phyloP scores from a whole-genome alignment of 2,329 filamentous ascomycete genomes.

The Pestalotiopsis sp. region DNA sequence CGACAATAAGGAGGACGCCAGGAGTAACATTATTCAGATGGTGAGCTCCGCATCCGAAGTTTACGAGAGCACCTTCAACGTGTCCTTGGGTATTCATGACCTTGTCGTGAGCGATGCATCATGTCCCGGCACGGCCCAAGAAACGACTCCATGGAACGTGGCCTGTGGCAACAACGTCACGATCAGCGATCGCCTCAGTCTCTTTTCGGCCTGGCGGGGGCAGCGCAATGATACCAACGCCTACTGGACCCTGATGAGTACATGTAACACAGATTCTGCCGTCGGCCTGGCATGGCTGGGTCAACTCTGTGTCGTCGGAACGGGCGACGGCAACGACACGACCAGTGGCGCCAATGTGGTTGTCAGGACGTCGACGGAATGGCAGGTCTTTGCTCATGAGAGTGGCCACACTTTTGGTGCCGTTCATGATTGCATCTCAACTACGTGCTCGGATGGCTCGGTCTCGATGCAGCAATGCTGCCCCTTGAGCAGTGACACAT shows the following conservation, averaged over 20 bases:
- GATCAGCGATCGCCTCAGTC: constrained; percentile 78
- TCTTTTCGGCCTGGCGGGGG: constrained; percentile 89
- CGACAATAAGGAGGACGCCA: constrained; percentile 62
- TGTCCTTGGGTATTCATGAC: constrained; percentile 87
- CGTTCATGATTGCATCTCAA: constrained; percentile 82
- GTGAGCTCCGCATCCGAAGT: constrained; percentile 86
- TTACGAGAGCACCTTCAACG: constrained; percentile 92
- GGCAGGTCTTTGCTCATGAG: constrained; percentile 96
- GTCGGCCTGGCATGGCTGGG: constrained; percentile 94
- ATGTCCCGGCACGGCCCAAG: constrained; percentile 72
- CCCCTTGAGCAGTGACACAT: constrained; percentile 67
- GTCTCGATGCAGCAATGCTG: constrained; percentile 67
- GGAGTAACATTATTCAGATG: constrained; percentile 75
- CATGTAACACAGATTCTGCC: constrained; percentile 78
- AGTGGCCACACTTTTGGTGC: constrained; percentile 93
- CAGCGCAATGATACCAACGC: constrained; percentile 77
- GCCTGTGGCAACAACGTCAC: constrained; percentile 64
- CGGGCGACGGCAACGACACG: constrained; percentile 63
- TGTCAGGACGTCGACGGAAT: constrained; percentile 78
- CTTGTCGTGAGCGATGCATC: constrained; percentile 72
- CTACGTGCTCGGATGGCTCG: constrained; percentile 67
- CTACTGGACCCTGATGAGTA: constrained; percentile 89
- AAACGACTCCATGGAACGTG: constrained; percentile 81
- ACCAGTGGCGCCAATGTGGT: constrained; percentile 90
- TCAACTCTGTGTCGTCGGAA: constrained; percentile 71